These are phyloP conservation scores for Rhizophagus sp. DNA, from an alignment of 192 early-diverging fungal species.

Conservation along the genomic window DNA sequence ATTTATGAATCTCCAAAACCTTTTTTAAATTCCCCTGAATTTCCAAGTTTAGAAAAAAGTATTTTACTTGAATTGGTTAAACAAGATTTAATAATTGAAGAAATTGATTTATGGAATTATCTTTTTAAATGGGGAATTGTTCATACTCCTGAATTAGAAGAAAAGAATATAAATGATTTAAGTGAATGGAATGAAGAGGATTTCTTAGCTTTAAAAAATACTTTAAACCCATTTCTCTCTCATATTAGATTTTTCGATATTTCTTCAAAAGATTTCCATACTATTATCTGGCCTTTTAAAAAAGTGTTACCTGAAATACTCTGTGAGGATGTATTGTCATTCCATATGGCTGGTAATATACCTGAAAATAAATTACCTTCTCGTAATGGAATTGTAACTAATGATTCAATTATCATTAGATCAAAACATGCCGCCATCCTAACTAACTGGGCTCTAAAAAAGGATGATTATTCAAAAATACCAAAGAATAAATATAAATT, in stretches of 20 bases:
- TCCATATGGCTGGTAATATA: too few species aligned
- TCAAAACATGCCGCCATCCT: neutral
- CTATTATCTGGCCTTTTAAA: neutral
- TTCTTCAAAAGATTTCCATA: constrained; percentile 15
- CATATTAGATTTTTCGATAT: constrained; percentile 15
- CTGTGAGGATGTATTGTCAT: neutral
- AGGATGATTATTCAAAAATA: neutral
- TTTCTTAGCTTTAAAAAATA: neutral
- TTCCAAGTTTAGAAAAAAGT: constrained; percentile 5
- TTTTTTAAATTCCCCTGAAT: neutral
- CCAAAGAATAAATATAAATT: neutral
- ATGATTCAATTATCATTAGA: too few species aligned
- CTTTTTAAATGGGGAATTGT: constrained; percentile 9
- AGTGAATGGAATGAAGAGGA: neutral
- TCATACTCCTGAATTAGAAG: neutral
- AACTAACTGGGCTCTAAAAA: neutral
- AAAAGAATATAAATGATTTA: neutral
- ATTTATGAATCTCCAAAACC: constrained; percentile 6
- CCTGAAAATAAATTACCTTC: too few species aligned
- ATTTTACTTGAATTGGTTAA: constrained; percentile 8
- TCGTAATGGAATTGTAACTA: too few species aligned
- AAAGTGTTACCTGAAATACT: neutral
- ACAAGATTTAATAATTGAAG: constrained; percentile 14
- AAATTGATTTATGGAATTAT: constrained; percentile 26
- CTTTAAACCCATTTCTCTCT: neutral